These are phyloP conservation scores for sorghum (Sorghum bicolor) DNA, from an alignment of 176 grass and related monocot species.

Conservation along the genomic window DNA sequence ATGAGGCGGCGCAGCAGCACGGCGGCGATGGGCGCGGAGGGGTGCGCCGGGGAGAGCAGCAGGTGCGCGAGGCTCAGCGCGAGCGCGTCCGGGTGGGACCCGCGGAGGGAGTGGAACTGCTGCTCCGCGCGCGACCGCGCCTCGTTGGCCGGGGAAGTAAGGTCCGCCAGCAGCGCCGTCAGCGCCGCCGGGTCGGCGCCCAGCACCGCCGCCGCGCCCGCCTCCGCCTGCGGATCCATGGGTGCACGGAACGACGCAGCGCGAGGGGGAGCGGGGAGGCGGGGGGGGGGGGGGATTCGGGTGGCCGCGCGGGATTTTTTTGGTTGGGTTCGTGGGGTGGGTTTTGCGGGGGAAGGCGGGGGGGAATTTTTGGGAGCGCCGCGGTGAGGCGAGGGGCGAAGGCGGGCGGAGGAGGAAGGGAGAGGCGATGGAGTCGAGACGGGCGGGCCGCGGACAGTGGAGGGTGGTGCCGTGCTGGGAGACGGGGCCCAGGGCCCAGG, in stretches of 20 bases:
- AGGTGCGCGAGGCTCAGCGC: conserved; percentile 69
- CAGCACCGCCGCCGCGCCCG: conserved; percentile 44
- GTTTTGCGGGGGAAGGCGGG: conserved; percentile 22
- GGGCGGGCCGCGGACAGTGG: conserved; percentile 31
- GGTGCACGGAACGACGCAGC: not conserved
- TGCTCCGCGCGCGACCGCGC: conserved; percentile 70
- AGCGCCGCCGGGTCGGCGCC: conserved; percentile 65
- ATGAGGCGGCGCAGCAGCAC: conserved; percentile 60
- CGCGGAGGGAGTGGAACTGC: conserved; percentile 63
- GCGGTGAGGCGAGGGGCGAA: conserved; percentile 5
- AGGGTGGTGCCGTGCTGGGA: conserved; percentile 25
- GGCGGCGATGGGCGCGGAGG: conserved; percentile 51
- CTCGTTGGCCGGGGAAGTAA: conserved; percentile 79
- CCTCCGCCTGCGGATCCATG: conserved; percentile 45
- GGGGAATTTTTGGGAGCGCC: conserved; percentile 26
- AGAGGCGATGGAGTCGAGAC: conserved; percentile 20
- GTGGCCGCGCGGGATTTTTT: conserved; percentile 44
- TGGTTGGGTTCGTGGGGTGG: conserved; percentile 20
- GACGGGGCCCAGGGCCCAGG: conserved; percentile 3
- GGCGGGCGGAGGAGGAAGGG: not conserved
- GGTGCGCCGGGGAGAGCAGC: conserved; percentile 56
- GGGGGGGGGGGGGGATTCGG: conserved; percentile 6
- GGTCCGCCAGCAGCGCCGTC: conserved; percentile 54
- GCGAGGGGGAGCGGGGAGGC: not conserved
- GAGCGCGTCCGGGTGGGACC: conserved; percentile 60